phyloP scores from a whole-genome alignment of 2,329 filamentous ascomycete species.

The Talaromyces sp. region DNA sequence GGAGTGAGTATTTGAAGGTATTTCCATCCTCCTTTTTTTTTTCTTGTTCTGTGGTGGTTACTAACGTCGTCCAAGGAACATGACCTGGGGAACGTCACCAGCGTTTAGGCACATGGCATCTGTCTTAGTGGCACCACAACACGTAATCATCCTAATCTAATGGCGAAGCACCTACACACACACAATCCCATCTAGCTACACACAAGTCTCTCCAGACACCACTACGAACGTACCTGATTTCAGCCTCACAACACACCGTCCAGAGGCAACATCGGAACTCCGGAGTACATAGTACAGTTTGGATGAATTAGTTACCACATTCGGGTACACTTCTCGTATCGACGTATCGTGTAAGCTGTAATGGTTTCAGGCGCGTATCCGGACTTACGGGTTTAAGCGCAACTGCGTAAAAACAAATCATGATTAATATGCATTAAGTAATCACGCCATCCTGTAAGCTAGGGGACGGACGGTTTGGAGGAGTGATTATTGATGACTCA shows the following conservation, averaged over 20 bases:
- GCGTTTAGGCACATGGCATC: not conserved
- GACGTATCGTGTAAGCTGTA: not conserved
- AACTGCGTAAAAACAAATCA: not conserved
- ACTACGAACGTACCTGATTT: no score
- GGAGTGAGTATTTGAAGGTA: slow-evolving; percentile 86
- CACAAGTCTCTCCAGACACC: not conserved
- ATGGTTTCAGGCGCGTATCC: not conserved
- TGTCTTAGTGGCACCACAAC: not conserved
- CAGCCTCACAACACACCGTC: no score
- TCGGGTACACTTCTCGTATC: not conserved
- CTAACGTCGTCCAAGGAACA: slow-evolving; percentile 29
- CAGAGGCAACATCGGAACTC: no score
- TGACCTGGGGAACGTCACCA: slow-evolving; percentile 35
- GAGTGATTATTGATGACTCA: no score
- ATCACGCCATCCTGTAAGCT: no score
- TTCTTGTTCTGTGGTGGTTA: slow-evolving; percentile 17
- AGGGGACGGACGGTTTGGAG: not conserved
- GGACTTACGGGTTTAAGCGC: slow-evolving; percentile 5
- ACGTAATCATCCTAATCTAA: no score
- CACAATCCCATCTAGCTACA: not conserved
- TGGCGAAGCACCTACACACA: not conserved
- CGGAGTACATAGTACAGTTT: no score
- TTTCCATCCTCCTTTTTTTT: slow-evolving; percentile 10
- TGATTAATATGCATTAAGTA: slow-evolving; percentile 6
- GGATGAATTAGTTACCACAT: not conserved